Evolutionary conservation across 139 green algal genomes (phyloP), one percentile per base, ranked within the genome.

Genomic region (Picochlorum sp.): DNA sequence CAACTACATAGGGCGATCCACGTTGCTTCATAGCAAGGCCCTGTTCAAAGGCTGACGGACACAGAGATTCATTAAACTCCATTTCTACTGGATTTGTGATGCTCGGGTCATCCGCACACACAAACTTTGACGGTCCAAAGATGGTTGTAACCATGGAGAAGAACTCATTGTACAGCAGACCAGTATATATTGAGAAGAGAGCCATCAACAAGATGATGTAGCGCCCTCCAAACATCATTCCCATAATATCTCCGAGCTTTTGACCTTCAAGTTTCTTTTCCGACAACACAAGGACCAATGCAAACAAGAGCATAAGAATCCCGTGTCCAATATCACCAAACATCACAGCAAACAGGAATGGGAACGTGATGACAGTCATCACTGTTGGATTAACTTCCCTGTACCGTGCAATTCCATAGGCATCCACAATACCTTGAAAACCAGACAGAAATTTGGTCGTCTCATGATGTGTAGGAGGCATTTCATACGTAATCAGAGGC

Each of bases 321-420:
- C 83, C 92, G 59, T 98, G 92, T 2, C 90, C 92, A 41, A 97
- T 69, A 68, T 98, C 92, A 8, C 93, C 93, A 77, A 99, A 99
- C 93, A 99, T 99, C 72, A 99, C 82, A 18, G 93, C 88, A 61
- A 99, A 99, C 13, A 99, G 76, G 79, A 99, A 99, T 29, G 93
- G 93, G 70, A 99, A 99, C 51, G 93, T 98, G 39, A 96, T 76
- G 51, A 98, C 93, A 58, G 93, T 94, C 75, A 96, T 91, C 8
- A 95, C 80, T 1, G 85, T 72, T 1, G 93, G 93, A 77, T 99
- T 99, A 26, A 81, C 86, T 72, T 98, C 92, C 0, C 85, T 67
- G 76, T 98, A 98, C 7, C 84, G 74, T 0, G 88, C 92, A 28
- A 97, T 78, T 53, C 93, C 93, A 59, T 99, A 99, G 1, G 93